Evolutionary conservation across 2,329 filamentous ascomycete species (phyloP), one percentile per base, ranked within the genome.

Genomic region (Ascochyta clinopodiicola): DNA sequence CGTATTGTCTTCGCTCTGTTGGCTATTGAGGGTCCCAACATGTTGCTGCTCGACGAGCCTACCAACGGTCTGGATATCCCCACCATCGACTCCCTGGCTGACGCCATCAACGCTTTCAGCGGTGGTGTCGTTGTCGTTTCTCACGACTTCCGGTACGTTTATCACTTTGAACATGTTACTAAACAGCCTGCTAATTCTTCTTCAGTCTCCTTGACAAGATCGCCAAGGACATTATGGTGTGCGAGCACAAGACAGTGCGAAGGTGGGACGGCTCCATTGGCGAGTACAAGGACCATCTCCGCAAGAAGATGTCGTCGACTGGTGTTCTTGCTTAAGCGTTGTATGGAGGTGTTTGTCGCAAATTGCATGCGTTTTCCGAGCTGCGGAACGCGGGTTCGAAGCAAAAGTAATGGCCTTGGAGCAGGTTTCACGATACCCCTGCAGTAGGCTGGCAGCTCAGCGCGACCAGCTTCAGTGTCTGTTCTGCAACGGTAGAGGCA

Each of bases 11-110:
- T 99, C 76, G 95, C 95, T 36, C 84, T 99, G 68, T 82, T 99
- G 63, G 95, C 95, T 64, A 97, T 99, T 65, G 95, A 99, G 70
- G 82, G 88, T 25, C 95, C 95, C 68, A 99, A 99, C 85, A 99
- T 99, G 95, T 81, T 99, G 69, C 80, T 99, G 67, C 87, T 99
- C 52, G 95, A 99, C 82, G 95, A 99, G 82, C 96, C 95, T 78
- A 99, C 95, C 76, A 99, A 99, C 88, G 95, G 95, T 86, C 84
- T 99, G 61, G 95, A 99, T 84, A 99, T 99, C 64, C 93, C 95
- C 27, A 98, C 95, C 49, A 99, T 99, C 73, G 95, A 99, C 82
- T 93, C 89, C 80, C 80, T 99, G 80, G 96, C 95, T 2, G 94
- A 99, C 73, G 95, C 95, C 69, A 99, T 99, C 82, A 96, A 98